Conservation (phyloP, 2,329 filamentous ascomycete genomes). For the Exutisphaerella laricina region DNA sequence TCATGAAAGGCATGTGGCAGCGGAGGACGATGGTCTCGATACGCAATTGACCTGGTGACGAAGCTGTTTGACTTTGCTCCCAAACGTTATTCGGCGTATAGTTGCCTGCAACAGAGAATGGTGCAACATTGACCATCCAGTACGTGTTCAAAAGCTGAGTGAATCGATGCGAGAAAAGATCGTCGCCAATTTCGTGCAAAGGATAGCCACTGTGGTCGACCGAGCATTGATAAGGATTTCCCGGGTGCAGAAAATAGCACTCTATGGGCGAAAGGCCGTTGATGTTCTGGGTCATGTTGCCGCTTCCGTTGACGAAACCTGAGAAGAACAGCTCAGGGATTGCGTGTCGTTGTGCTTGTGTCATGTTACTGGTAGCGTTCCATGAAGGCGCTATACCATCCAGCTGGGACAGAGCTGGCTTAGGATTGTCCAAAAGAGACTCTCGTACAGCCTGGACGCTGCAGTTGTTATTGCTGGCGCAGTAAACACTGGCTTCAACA, state of each 20-base stretch:
- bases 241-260: constrained; percentile 11
- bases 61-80: neutral
- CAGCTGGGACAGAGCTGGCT: constrained; percentile 5
- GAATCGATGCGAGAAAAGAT: constrained; percentile 14
- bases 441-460: constrained; percentile 8
- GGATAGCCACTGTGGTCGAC: constrained; percentile 1
- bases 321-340: constrained; percentile 14
- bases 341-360: constrained; percentile 3
- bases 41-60: constrained; percentile 1
- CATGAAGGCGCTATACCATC: constrained; percentile 9
- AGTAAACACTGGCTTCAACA: constrained; percentile 9
- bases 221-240: constrained; percentile 6
- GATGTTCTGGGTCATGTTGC: constrained; percentile 5
- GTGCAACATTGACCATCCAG: constrained; percentile 15
- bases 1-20: constrained; percentile 10
- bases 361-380: constrained; percentile 5
- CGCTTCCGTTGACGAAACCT: constrained; percentile 5
- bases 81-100: constrained; percentile 3
- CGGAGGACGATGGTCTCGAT: constrained; percentile 12
- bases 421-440: constrained; percentile 8
- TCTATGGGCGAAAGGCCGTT: constrained; percentile 10
- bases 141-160: constrained; percentile 21
- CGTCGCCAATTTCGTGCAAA: constrained; percentile 8
- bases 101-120: constrained; percentile 8
- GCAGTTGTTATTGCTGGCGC: constrained; percentile 7